A percentile compares a stretch with the other conserved stretches of the same genome.
These are phyloP conservation scores for Penicillium daleae DNA, from an alignment of 495 filamentous ascomycete species.

Conservation along the genomic window DNA sequence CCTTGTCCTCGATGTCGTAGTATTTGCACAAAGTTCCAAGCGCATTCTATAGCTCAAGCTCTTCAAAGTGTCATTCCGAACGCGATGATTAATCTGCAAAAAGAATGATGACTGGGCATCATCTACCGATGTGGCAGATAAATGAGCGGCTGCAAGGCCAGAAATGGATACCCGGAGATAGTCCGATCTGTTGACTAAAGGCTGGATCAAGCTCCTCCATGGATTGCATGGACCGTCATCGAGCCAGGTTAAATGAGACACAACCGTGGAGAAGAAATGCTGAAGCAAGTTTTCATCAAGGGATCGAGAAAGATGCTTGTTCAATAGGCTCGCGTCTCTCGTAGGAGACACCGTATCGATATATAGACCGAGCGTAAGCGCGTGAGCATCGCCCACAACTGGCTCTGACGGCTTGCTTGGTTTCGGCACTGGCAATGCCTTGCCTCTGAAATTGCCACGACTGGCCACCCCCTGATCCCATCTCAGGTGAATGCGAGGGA, in stretches of 20 bases:
- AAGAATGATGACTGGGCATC: slow-evolving; percentile 13
- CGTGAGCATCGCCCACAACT: background rate
- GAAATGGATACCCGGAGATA: slow-evolving; percentile 24
- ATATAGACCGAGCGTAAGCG: background rate
- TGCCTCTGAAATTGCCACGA: slow-evolving; percentile 13
- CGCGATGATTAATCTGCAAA: slow-evolving; percentile 11
- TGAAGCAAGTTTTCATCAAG: slow-evolving; percentile 18
- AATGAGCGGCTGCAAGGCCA: slow-evolving; percentile 25
- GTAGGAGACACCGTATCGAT: background rate
- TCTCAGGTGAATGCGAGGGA: slow-evolving; percentile 17
- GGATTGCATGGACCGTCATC: slow-evolving; percentile 23
- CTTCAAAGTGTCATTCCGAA: slow-evolving; percentile 18
- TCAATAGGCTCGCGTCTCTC: background rate
- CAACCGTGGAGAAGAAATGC: slow-evolving; percentile 24
- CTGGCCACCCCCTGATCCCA: slow-evolving; percentile 23
- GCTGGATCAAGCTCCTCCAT: slow-evolving; percentile 23
- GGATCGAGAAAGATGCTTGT: slow-evolving; percentile 4
- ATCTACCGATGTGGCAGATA: slow-evolving; percentile 21
- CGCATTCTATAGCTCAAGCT: slow-evolving; percentile 16
- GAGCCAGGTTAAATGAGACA: slow-evolving; percentile 24
- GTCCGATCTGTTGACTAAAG: slow-evolving; percentile 10
- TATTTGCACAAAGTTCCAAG: slow-evolving; percentile 3
- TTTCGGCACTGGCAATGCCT: slow-evolving; percentile 8
- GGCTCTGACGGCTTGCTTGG: background rate
- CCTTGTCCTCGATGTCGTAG: background rate